Conservation (phyloP, 805 yeast genomes). For the Pichia exigua region DNA sequence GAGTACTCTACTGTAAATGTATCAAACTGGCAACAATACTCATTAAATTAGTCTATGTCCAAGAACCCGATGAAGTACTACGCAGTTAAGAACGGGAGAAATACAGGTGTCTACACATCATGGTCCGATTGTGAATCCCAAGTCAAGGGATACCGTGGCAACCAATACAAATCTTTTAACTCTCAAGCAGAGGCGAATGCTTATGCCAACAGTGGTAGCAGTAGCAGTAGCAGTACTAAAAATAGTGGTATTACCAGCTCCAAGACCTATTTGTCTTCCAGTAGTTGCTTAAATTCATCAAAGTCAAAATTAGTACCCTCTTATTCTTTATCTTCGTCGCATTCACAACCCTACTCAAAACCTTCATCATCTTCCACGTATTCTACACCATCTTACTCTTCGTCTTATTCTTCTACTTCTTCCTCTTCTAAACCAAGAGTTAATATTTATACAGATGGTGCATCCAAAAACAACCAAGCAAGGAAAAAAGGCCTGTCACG, state of each 20-base stretch:
- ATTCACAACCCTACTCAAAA: too few species aligned
- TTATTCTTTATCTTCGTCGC: too few species aligned
- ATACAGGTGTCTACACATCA: slow-evolving; percentile 45
- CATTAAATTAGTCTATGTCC: not conserved
- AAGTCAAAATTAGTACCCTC: too few species aligned
- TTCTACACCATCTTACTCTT: not conserved
- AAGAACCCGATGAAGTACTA: slow-evolving; percentile 25
- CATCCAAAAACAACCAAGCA: slow-evolving; percentile 54
- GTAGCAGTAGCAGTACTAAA: not conserved
- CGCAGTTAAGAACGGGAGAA: slow-evolving; percentile 49
- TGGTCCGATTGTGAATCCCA: slow-evolving; percentile 55
- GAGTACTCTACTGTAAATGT: too few species aligned
- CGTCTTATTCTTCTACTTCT: not conserved
- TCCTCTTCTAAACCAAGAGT: not conserved
- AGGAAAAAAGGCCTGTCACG: slow-evolving; percentile 18
- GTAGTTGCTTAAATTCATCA: not conserved
- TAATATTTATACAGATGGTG: slow-evolving; percentile 69
- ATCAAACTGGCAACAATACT: too few species aligned
- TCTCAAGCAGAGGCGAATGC: slow-evolving; percentile 40
- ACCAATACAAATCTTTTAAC: slow-evolving; percentile 49
- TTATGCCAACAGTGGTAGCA: slow-evolving; percentile 25
- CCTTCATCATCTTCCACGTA: not conserved
- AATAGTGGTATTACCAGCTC: not conserved
- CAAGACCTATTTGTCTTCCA: not conserved
- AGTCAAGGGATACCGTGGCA: slow-evolving; percentile 49